Evolutionary conservation across 768 basidiomycete genomes (phyloP).

Genomic region (Cystofilobasidium bisporidii): DNA sequence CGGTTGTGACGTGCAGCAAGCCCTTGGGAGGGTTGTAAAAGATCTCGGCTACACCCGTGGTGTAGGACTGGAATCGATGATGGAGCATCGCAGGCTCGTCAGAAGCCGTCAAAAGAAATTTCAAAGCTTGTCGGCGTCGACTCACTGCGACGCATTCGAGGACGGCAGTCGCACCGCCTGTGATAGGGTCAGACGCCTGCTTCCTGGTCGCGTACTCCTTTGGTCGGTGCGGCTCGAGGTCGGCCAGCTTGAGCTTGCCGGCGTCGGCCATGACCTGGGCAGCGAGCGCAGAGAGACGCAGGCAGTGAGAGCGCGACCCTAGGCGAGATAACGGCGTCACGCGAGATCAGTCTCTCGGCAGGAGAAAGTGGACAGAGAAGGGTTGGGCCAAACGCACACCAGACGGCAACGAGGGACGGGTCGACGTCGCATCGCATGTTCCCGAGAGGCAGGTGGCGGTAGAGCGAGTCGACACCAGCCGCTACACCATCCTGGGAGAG

Average conservation of each 20-base stretch:
- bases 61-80: not conserved
- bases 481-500: slow-evolving; percentile 45
- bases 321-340: too few relatives aligned
- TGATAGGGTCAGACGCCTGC: slow-evolving; percentile 44
- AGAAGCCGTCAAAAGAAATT: too few relatives aligned
- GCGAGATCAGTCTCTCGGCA: too few relatives aligned
- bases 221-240: slow-evolving; percentile 48
- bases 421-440: slow-evolving; percentile 57
- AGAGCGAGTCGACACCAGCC: slow-evolving; percentile 50
- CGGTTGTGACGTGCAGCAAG: slow-evolving; percentile 46
- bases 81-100: not conserved
- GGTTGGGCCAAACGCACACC: slow-evolving; percentile 44
- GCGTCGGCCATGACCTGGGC: slow-evolving; percentile 49
- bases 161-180: slow-evolving; percentile 46
- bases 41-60: slow-evolving; percentile 45
- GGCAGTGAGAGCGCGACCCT: slow-evolving; percentile 39
- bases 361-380: too few relatives aligned
- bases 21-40: slow-evolving; percentile 46
- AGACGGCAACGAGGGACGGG: slow-evolving; percentile 48
- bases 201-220: slow-evolving; percentile 39
- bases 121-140: not conserved
- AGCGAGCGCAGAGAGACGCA: slow-evolving; percentile 50
- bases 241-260: slow-evolving; percentile 43
- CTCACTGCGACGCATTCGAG: slow-evolving; percentile 47
- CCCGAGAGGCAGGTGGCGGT: slow-evolving; percentile 52